Evolutionary conservation across 2,329 filamentous ascomycete genomes (phyloP).

Genomic region (Bipolaris oryzae): DNA sequence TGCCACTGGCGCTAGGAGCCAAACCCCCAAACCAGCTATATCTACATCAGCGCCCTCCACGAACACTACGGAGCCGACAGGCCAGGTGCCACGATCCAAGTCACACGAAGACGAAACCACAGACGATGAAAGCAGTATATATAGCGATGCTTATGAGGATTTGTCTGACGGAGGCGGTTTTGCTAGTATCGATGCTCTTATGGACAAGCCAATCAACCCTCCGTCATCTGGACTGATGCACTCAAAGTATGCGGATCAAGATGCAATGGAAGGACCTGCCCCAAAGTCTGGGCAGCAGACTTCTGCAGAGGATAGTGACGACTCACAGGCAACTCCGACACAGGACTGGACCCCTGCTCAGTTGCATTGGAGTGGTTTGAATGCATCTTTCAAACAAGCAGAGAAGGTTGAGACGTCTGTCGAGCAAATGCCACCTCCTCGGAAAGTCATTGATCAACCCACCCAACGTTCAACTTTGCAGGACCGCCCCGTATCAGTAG

Average conservation of each 20-base stretch:
- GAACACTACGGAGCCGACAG: conserved; percentile 9
- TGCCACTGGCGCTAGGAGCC: conserved; percentile 24
- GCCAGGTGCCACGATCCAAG: conserved; percentile 8
- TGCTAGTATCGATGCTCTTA: conserved; percentile 73
- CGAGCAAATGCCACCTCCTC: conserved; percentile 4
- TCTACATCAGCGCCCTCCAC: not conserved
- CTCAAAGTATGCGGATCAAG: conserved; percentile 33
- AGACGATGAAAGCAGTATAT: conserved; percentile 61
- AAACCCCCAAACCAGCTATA: not conserved
- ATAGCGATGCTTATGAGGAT: conserved; percentile 79
- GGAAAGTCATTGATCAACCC: conserved; percentile 14
- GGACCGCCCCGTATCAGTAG: conserved; percentile 5
- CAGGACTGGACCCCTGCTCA: conserved; percentile 72
- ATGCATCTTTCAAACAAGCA: conserved; percentile 62
- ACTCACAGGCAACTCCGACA: conserved; percentile 16
- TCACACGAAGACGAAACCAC: conserved; percentile 29
- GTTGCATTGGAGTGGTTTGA: conserved; percentile 72
- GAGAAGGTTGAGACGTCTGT: conserved; percentile 10
- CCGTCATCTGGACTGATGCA: conserved; percentile 30
- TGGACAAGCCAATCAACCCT: conserved; percentile 61
- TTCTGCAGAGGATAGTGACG: conserved; percentile 11
- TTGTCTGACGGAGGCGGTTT: conserved; percentile 70
- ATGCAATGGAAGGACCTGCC: conserved; percentile 17
- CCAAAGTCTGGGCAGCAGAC: conserved; percentile 21
- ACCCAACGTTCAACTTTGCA: conserved; percentile 20